Evolutionary conservation across 306 rosid genomes (phyloP), one percentile per base, ranked within the genome.

Genomic region (Rosa chinensis): DNA sequence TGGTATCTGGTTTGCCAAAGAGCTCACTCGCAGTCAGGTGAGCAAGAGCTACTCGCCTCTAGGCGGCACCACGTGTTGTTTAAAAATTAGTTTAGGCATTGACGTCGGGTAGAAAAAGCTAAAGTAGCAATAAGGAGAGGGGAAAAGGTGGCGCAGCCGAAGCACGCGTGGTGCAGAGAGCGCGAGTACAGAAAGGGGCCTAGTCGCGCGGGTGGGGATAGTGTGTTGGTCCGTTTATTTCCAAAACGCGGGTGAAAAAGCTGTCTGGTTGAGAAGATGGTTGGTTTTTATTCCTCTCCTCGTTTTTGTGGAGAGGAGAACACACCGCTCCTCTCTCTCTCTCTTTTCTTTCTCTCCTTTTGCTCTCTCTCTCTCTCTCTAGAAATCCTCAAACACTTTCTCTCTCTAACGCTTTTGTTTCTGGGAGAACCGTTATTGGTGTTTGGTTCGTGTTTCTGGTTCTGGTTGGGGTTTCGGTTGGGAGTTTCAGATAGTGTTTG

Each of bases 291-390:
- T 92, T 87, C 97, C 86, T 85, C 84, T 86, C 80, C 84, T 83
- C 69, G 69, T 63, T 63, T 87, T 89, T 94, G 97, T 92, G 97
- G 99, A 92, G 93, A 75, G 89, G 89, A 90, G 92, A 83, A 87
- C 89, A 80, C 91, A 85, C 74, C 88, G 88, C 92, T 72, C 80
- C 82, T 78, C 86, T 58, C 40, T 74, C 80, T 70, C 70, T 61
- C 72, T 68, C n/a, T 69, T 50, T 23, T 74, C 66, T 64, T 64
- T 61, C 49, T 48, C 35, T 32, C 35, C 35, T 32, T 32, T 32
- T 32, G 35, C 35, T 32, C 35, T 32, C 35, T 49, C 59, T 70
- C 63, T 77, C n/a, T 74, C 49, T 68, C 39, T 28, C 75, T 23
- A n/a, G n/a, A 43, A 52, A 10, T 48, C 59, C 44, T 55, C 43